A percentile compares a stretch with the other conserved stretches of the same genome.
Conservation (phyloP, 2,329 filamentous ascomycete genomes). For the Eutypa lata region DNA sequence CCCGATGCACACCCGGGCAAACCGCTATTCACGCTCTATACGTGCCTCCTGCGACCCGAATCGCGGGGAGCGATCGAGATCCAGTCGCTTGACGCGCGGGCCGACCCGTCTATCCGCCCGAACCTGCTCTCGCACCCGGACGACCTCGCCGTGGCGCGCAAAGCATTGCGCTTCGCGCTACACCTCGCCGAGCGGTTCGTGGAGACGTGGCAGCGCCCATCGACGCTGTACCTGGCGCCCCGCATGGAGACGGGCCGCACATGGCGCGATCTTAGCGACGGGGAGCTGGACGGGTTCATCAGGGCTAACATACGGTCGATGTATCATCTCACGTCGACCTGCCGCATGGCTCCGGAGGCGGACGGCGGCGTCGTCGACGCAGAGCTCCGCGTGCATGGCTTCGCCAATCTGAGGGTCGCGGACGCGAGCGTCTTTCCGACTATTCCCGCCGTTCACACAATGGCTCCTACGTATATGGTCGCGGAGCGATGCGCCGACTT, state of each 20-base stretch:
- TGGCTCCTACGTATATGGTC: constrained; percentile 46
- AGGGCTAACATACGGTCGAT: constrained; percentile 14
- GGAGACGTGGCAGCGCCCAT: constrained; percentile 16
- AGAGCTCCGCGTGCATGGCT: constrained; percentile 37
- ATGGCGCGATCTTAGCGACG: constrained; percentile 25
- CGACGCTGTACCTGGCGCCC: constrained; percentile 23
- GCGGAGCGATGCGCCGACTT: constrained; percentile 31
- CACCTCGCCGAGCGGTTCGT: constrained; percentile 24
- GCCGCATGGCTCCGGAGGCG: constrained; percentile 33
- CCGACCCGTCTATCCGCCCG: constrained; percentile 28
- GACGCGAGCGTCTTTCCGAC: constrained; percentile 41
- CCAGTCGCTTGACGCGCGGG: constrained; percentile 30
- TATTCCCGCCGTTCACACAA: constrained; percentile 42
- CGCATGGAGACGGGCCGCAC: constrained; percentile 1
- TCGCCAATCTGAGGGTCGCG: constrained; percentile 37
- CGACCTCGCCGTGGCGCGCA: constrained; percentile 23
- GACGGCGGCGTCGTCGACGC: constrained; percentile 37
- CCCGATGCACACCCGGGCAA: constrained; percentile 22
- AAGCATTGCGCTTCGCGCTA: constrained; percentile 28
- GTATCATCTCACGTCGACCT: constrained; percentile 39
- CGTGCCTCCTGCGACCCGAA: constrained; percentile 27
- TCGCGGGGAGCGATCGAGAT: constrained; percentile 30
- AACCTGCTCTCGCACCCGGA: constrained; percentile 27
- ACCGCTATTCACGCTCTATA: constrained; percentile 21
- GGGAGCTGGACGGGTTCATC: constrained; percentile 27